Conservation (phyloP, 306 rosid species). For the Lotus japonicus region DNA sequence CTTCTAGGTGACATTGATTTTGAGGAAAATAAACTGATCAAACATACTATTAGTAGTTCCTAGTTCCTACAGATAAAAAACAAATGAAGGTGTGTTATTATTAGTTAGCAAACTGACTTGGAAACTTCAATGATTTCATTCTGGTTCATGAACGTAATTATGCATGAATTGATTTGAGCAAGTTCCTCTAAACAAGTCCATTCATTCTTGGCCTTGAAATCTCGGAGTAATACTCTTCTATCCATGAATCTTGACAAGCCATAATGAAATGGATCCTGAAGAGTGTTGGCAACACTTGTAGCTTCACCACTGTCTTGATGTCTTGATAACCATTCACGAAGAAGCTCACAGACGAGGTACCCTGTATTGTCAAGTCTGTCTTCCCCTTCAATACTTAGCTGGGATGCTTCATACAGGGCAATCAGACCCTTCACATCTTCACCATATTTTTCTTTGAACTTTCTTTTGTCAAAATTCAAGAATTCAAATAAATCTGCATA, state of each 20-base stretch:
- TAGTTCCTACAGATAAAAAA: neutral
- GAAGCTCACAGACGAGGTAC: slow-evolving; percentile 17
- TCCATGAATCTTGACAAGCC: slow-evolving; percentile 33
- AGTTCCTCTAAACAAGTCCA: slow-evolving; percentile 29
- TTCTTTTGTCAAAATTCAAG: slow-evolving; percentile 2
- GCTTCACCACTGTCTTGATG: slow-evolving; percentile 6
- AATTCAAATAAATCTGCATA: slow-evolving; percentile 27
- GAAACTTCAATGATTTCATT: slow-evolving; percentile 26
- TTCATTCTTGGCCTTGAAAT: slow-evolving; percentile 2
- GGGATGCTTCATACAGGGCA: slow-evolving; percentile 37
- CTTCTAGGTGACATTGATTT: too few relatives aligned
- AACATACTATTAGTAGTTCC: too few relatives aligned
- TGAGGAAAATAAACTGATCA: too few relatives aligned
- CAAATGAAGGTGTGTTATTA: too few relatives aligned
- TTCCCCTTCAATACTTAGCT: slow-evolving; percentile 35
- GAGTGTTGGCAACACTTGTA: neutral
- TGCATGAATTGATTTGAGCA: slow-evolving; percentile 20
- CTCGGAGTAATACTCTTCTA: neutral
- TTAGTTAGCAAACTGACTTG: slow-evolving; percentile 20
- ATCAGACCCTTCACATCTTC: slow-evolving; percentile 31
- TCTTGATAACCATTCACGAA: slow-evolving; percentile 21
- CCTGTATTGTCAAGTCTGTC: slow-evolving; percentile 21
- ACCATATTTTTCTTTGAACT: neutral
- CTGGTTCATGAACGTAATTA: slow-evolving; percentile 20
- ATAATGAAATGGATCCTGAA: slow-evolving; percentile 33